phyloP scores from a whole-genome alignment of 805 yeast species.

The Martiniozyma abietophila region DNA sequence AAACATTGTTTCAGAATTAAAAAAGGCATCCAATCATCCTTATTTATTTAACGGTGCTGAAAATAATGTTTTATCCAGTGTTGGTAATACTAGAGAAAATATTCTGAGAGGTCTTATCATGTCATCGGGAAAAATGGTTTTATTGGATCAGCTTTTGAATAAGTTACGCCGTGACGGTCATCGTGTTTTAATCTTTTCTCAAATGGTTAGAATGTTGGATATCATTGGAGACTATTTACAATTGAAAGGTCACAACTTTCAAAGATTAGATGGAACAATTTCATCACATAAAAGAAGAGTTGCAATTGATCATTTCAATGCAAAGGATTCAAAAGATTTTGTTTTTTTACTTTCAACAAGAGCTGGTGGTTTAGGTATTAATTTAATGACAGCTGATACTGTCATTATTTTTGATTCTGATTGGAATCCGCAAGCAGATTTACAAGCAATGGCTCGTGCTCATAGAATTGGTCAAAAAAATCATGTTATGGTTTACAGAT shows the following conservation, averaged over 20 bases:
- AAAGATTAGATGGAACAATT: conserved; percentile 92
- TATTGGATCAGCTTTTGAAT: conserved; percentile 79
- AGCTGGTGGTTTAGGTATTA: conserved; percentile 98
- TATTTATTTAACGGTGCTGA: conserved; percentile 92
- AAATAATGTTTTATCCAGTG: conserved; percentile 61
- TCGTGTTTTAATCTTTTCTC: conserved; percentile 88
- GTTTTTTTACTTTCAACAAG: conserved; percentile 86
- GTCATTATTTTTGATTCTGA: conserved; percentile 96
- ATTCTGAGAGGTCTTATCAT: conserved; percentile 83
- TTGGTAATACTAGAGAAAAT: conserved; percentile 64
- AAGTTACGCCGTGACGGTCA: conserved; percentile 90
- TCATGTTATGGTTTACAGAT: conserved; percentile 94
- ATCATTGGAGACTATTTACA: conserved; percentile 88
- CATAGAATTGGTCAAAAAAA: conserved; percentile 99
- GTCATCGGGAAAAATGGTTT: conserved; percentile 98
- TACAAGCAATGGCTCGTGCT: conserved; percentile 99
- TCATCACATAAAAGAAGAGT: conserved; percentile 90
- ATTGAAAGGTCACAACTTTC: conserved; percentile 81
- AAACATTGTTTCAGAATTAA: conserved; percentile 90
- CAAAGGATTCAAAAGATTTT: conserved; percentile 87
- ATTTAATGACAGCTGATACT: conserved; percentile 98
- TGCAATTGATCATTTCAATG: conserved; percentile 93
- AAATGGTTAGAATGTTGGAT: conserved; percentile 95
- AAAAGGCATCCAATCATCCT: conserved; percentile 96
- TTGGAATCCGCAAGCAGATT: conserved; percentile 99